A percentile compares a stretch with the other conserved stretches of the same genome.
Evolutionary conservation across 345 rosid genomes (phyloP).

Genomic region (Alliaria petiolata): DNA sequence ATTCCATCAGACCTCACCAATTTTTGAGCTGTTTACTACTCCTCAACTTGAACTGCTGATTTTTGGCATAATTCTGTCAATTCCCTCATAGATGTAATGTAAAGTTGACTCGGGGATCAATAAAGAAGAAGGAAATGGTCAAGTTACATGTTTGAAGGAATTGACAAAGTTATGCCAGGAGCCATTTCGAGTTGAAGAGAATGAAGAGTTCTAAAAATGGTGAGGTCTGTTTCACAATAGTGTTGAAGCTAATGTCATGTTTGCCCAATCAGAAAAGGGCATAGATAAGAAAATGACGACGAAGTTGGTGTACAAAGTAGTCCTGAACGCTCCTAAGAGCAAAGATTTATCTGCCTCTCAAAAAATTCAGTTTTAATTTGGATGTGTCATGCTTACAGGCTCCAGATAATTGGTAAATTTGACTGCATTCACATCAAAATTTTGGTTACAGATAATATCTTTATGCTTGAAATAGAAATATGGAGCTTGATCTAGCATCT

Average conservation of each 20-base stretch:
- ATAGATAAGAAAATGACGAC: not conserved
- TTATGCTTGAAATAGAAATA: not conserved
- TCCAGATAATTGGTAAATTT: not conserved
- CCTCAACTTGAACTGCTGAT: conserved; percentile 1
- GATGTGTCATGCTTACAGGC: not conserved
- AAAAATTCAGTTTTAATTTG: not conserved
- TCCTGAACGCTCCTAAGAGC: not conserved
- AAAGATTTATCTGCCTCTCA: not conserved
- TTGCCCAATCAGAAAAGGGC: not conserved
- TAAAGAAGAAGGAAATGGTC: not conserved
- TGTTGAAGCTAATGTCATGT: not conserved
- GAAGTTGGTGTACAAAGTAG: not conserved
- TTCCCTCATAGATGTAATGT: not conserved
- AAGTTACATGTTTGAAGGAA: conserved; percentile 14
- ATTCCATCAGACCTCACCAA: not conserved
- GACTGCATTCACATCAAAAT: not conserved
- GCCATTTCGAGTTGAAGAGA: conserved; percentile 3
- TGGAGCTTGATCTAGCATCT: not conserved
- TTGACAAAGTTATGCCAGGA: conserved; percentile 3
- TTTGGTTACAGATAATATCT: not conserved
- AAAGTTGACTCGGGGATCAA: not conserved
- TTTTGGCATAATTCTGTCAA: conserved; percentile 18
- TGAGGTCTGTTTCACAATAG: not conserved
- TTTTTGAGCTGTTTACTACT: not conserved
- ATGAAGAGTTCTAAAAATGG: not conserved